These are phyloP conservation scores for Trichophyton rubrum DNA, from an alignment of 2,329 filamentous ascomycete species.

Conservation along the genomic window DNA sequence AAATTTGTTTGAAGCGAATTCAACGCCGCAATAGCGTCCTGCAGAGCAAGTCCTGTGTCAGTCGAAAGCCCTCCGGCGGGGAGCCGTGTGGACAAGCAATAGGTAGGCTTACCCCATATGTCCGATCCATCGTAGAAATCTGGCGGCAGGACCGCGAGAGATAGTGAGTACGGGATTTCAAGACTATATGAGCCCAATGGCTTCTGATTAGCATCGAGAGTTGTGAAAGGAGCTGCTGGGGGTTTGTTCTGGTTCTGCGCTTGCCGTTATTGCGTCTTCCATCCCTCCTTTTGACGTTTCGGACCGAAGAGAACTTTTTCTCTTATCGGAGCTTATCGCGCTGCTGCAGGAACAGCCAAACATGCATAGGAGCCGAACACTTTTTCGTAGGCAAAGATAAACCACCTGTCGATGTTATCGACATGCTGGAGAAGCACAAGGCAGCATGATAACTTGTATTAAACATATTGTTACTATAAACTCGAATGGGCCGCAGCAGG, in stretches of 20 bases:
- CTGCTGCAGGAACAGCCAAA: neutral
- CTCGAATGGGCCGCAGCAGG: neutral
- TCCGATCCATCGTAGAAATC: conserved; percentile 10
- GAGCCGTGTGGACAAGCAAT: too few species aligned
- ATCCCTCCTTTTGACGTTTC: neutral
- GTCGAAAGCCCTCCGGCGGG: neutral
- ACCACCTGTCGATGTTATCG: too few species aligned
- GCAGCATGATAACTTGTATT: neutral
- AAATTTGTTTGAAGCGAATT: conserved; percentile 71
- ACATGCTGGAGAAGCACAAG: neutral
- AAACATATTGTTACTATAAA: neutral
- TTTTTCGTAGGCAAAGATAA: too few species aligned
- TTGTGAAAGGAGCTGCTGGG: neutral
- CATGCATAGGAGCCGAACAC: neutral
- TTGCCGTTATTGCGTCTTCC: neutral
- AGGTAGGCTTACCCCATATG: conserved; percentile 8
- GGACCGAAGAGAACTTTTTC: neutral
- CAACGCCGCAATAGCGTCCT: conserved; percentile 61
- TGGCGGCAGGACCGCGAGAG: neutral
- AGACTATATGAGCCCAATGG: neutral
- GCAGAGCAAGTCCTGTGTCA: conserved; percentile 13
- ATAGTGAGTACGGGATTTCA: neutral
- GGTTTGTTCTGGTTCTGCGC: too few species aligned
- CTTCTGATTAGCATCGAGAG: neutral
- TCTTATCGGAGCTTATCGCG: neutral